Evolutionary conservation across 768 basidiomycete species (phyloP).

Genomic region (Cystobasidium tubakii): DNA sequence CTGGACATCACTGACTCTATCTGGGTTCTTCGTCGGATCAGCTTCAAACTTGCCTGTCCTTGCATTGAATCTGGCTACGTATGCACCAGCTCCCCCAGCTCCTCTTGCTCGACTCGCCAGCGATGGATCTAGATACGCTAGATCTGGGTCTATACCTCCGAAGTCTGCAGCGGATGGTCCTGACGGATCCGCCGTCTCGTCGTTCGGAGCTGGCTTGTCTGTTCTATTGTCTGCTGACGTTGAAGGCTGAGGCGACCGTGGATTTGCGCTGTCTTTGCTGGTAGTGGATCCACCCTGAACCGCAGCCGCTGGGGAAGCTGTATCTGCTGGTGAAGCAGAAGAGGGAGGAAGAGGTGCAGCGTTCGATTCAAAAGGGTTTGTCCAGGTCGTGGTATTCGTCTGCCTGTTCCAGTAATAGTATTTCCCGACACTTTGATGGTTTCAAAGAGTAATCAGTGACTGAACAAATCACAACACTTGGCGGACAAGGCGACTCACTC

Average conservation of each 20-base stretch:
- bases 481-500: neutral
- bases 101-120: slow-evolving; percentile 21
- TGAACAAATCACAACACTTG: neutral
- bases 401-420: slow-evolving; percentile 39
- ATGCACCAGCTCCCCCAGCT: slow-evolving; percentile 6
- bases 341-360: neutral
- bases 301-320: neutral
- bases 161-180: slow-evolving; percentile 14
- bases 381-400: slow-evolving; percentile 35
- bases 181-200: neutral
- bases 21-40: slow-evolving; percentile 32
- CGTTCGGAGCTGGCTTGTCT: neutral
- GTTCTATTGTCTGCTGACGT: neutral
- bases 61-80: slow-evolving; percentile 33
- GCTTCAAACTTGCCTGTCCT: slow-evolving; percentile 37
- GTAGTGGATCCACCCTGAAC: neutral
- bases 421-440: neutral
- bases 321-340: neutral
- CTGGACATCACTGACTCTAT: slow-evolving; percentile 35
- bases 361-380: slow-evolving; percentile 27
- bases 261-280: neutral
- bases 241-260: neutral
- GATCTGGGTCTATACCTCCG: slow-evolving; percentile 38
- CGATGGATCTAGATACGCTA: slow-evolving; percentile 37
- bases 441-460: neutral